Evolutionary conservation across 495 filamentous ascomycete species (phyloP), one percentile per base, ranked within the genome.

Genomic region (Viridothelium virens): DNA sequence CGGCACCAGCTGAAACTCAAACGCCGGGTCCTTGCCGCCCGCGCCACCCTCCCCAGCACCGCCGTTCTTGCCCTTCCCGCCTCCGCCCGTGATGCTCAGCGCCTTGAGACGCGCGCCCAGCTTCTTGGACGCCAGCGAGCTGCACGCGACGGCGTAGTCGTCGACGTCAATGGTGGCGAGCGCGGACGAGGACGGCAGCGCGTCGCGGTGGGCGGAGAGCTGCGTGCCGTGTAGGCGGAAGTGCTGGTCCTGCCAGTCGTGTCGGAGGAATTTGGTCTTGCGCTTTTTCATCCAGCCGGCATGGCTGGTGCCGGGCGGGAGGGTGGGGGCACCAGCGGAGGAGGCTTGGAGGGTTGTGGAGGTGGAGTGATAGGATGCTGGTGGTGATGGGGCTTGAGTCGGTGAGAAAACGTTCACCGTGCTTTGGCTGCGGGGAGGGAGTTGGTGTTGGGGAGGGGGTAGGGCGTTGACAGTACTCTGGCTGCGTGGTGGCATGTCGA

Each of bases 271-370:
- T 66, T 85, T 85, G 16, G 90, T 90, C 78, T 92, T 92, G 66
- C 93, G 89, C 82, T 97, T 97, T 82, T 91, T 92, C 87, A 98
- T 96, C 74, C 85, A 91, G 0, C 94, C 93, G 48, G 85, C 83
- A 74, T 92, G 87, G 16, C 81, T 86, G 34, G 89, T 73, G 61
- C 79, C 79, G 31, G 69, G 63, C 61, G 70, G 73, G 39, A 66
- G 38, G 56, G 70, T 48, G 63, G 39, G 34, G 47, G 63, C 33
- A 44, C 41, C n/a, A 5, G 38, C 61, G 10, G 37, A 16, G 37
- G 41, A 41, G 37, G 38, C 25, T 25, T 25, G 25, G 25, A 25
- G 25, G 34, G 10, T 66, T 68, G 56, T n/a, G 68, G 53, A 50
- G 12, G 25, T 37, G 61, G 62, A 63, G 34, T 37, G 7, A 65